Evolutionary conservation across 2,329 filamentous ascomycete species (phyloP), one percentile per base, ranked within the genome.

Genomic region (Phoma sp.): DNA sequence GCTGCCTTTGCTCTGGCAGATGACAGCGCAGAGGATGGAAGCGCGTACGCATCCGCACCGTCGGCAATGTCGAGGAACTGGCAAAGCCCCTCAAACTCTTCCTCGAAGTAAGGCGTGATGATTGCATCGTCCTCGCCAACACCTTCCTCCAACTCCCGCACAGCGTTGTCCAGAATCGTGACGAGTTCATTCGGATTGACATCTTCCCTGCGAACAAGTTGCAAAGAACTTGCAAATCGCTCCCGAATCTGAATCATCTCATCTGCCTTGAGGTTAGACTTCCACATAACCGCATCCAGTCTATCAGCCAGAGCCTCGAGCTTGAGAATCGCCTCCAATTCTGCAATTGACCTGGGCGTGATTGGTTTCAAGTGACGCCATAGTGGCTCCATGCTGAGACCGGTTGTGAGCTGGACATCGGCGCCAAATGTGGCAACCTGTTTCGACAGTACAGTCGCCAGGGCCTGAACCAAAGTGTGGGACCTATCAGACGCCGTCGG

Each of bases 321-420:
- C 1, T 67, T 61, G 12, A 81, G 62, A 19, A 80, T 62, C 2
- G 71, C 65, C 19, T 74, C 57, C 5, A 83, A 62, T 17, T 77
- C 73, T 10, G 65, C 55, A 25, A 72, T 59, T 9, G 70, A 76
- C 10, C 67, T 67, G 2, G 84, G 78, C 3, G 82, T 83, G 10
- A 68, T 68, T 29, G 92, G 91, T 48, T 89, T 85, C 67, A 96
- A 84, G 1, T 80, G 68, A 37, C 85, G 84, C 94, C 93, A 96
- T 5, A 96, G 81, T 8, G 78, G 73, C 69, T 95, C 90, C 90
- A 96, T 95, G 62, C 86, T 88, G 12, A 92, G 78, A 0, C 92
- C 92, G 2, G 89, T 92, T 0, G 81, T 86, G 13, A 96, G 77
- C 51, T 86, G 86, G 77, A 92, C 93, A 2, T 85, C 87, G 15